Evolutionary conservation across 306 rosid species (phyloP), one percentile per base, ranked within the genome.

Genomic region (Lablab purpureus): DNA sequence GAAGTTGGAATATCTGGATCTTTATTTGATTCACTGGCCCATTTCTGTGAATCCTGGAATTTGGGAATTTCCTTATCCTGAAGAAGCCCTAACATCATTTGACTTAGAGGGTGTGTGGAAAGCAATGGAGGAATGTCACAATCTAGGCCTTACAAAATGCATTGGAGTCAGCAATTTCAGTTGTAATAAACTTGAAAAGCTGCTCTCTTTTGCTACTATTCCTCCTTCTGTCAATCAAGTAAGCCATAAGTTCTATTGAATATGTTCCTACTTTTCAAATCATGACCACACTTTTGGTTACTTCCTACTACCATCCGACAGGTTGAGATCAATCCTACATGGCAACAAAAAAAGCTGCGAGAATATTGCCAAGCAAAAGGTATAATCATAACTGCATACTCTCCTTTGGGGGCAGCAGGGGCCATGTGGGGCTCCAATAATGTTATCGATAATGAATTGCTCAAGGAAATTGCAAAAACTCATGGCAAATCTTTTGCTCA

Each of bases 41-140:
- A 27, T 81, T 14, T 37, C 78, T 74, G 58, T 73, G 21, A 71
- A 80, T 27, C 66, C 67, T 37, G 78, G 66, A 36, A 5, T 2
- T 6, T 51, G 28, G 55, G 10, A 41, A 4, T 0, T 32, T 0
- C 86, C 87, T 3, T 49, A 14, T 40, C 80, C 19, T 10, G 47
- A 83, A 17, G 85, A 79, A 0, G 30, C 43, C 0, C 1, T 73
- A 5, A 19, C 67, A 1, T 50, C 79, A 12, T 76, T 91, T 22
- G 90, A 91, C 71, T 15, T 89, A 21, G 58, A 83, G 47, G 84
- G 82, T 1, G 91, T 89, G 5, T 91, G 93, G 97, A 85, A 82
- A 52, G 79, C 62, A 77, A 91, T 91, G 92, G 92, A 91, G 80
- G 87, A 85, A 47, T 86, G 92, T 45, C 69, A 87, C 18, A 56